These are phyloP conservation scores for Sonneratia caseolaris DNA, from an alignment of 345 rosid species.

Conservation along the genomic window DNA sequence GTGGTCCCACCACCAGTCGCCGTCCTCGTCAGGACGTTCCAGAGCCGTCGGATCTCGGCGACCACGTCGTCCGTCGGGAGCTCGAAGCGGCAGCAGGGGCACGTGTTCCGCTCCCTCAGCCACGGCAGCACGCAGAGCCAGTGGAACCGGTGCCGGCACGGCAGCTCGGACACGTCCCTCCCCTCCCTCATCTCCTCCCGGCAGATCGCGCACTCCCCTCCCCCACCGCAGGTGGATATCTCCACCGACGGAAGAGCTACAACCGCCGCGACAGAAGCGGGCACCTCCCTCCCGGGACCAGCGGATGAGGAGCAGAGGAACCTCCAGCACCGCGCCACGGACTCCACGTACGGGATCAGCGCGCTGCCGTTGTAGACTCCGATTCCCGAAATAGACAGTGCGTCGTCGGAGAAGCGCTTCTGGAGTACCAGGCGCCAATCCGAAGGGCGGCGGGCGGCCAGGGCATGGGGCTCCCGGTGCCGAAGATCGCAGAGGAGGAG, in stretches of 20 bases:
- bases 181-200: slow-evolving; percentile 81
- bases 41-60: slow-evolving; percentile 75
- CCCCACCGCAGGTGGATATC: slow-evolving; percentile 15
- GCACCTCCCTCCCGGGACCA: slow-evolving; percentile 31
- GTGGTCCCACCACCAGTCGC: not conserved
- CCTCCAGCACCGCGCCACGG: slow-evolving; percentile 49
- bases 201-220: slow-evolving; percentile 63
- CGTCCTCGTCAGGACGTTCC: slow-evolving; percentile 40
- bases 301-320: slow-evolving; percentile 26
- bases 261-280: slow-evolving; percentile 53
- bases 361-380: slow-evolving; percentile 30
- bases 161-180: slow-evolving; percentile 71
- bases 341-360: slow-evolving; percentile 53
- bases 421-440: slow-evolving; percentile 45
- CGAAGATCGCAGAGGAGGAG: slow-evolving; percentile 71
- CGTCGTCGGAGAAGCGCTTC: slow-evolving; percentile 14
- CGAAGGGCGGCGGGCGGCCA: slow-evolving; percentile 24
- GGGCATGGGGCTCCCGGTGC: slow-evolving; percentile 43
- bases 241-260: slow-evolving; percentile 56
- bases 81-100: slow-evolving; percentile 83
- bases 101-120: slow-evolving; percentile 70
- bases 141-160: slow-evolving; percentile 80
- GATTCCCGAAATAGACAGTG: slow-evolving; percentile 27
- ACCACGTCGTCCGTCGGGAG: slow-evolving; percentile 79
- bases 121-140: slow-evolving; percentile 86